phyloP scores from a whole-genome alignment of 495 filamentous ascomycete species.

The Clohesyomyces aquaticus region DNA sequence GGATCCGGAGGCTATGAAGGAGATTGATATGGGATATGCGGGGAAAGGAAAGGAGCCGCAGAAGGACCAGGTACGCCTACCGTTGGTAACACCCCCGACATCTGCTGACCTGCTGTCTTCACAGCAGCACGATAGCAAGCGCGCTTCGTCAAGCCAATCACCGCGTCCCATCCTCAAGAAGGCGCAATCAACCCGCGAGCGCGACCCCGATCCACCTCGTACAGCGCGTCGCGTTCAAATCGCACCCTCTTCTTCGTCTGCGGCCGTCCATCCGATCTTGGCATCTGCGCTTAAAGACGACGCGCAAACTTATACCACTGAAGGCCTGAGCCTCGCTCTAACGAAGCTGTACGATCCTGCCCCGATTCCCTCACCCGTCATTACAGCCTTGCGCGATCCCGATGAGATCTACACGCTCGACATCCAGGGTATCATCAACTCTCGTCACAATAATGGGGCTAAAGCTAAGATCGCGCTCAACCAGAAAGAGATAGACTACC shows the following conservation, averaged over 20 bases:
- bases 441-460: not conserved
- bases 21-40: not conserved
- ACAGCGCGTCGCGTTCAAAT: not conserved
- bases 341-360: constrained; percentile 6
- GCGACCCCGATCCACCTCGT: not conserved
- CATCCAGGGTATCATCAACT: not conserved
- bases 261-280: not conserved
- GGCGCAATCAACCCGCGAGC: not conserved
- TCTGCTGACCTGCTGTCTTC: too few relatives aligned
- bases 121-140: too few relatives aligned
- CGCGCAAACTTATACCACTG: constrained; percentile 11
- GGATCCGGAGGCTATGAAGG: not conserved
- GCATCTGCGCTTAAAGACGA: not conserved
- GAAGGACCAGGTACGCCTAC: not conserved
- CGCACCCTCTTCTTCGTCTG: too few relatives aligned
- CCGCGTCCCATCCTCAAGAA: too few relatives aligned
- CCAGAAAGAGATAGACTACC: constrained; percentile 14
- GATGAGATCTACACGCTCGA: not conserved
- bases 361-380: not conserved
- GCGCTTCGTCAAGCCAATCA: too few relatives aligned
- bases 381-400: not conserved
- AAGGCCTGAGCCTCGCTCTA: constrained; percentile 3
- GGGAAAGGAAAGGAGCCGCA: not conserved
- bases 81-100: not conserved
- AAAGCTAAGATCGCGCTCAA: not conserved